Base-by-base conservation (phyloP, 2,329 filamentous ascomycete species). In the Phialemonium atrogriseum region DNA sequence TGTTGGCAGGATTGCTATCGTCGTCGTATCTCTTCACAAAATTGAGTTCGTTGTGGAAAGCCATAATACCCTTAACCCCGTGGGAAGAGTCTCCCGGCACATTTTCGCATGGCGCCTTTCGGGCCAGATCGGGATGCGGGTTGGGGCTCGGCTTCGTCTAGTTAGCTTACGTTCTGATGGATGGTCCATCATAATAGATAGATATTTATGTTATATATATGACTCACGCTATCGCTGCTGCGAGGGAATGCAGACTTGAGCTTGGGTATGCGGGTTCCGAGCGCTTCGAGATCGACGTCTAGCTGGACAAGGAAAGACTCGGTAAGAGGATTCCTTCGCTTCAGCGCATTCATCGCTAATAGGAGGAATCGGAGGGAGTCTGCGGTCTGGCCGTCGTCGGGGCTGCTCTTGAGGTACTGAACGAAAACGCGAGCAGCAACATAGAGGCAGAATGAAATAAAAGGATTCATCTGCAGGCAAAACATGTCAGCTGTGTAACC, bases 401-500 rank as follows among this genome's bases (percentile, higher is more conserved):
- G 86, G n/a, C 82, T 73, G 35, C 84, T 91, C 57, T 94, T 95
- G n/a, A 96, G 68, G 49, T 93, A 95, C 53, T 96, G 89, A 7
- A 96, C 81, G 50, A 96, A 96, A 0, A 96, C 89, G 31, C 91
- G 76, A 14, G 89, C 85, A 9, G 89, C 83, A n/a, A 96, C 88
- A 47, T 95, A 96, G 25, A 98, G 71, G 50, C 87, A 94, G 57
- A 96, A 96, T 0, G 86, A 87, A 46, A 94, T 82, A 53, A 95
- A 96, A 0, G 89, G 86, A 44, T 95, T 94, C 75, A 94, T 85
- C 86, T 95, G 38, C 2, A 39, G 18, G 5, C 28, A 27, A 20
- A 17, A 31, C n/a, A n/a, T n/a, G 36, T 59, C 20, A 41, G 35
- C 24, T 15, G 24, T 19, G 18, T n/a, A n/a, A n/a, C n/a, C n/a